Evolutionary conservation across 2,329 filamentous ascomycete genomes (phyloP), one percentile per base, ranked within the genome.

Genomic region (Ophiobolus disseminans): DNA sequence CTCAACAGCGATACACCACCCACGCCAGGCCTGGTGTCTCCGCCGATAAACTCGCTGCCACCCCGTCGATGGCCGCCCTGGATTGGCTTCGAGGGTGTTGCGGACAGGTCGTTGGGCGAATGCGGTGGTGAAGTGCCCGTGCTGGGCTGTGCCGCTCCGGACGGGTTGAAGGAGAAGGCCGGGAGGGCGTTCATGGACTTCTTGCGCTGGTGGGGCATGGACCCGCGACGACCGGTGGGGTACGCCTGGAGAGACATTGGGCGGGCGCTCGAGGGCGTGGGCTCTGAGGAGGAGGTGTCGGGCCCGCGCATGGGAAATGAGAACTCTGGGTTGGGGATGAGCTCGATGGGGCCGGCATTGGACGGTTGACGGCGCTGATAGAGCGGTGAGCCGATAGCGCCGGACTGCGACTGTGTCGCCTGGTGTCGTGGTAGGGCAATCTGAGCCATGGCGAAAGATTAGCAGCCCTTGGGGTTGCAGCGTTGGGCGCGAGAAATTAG

Each of bases 41-140:
- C 89, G 28, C 90, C 90, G 37, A 95, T 89, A 64, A 95, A 91
- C 69, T 96, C 91, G 69, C 91, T 96, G 21, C 86, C 88, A 44
- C 89, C 89, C 63, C 92, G 84, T 62, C 87, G 82, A 67, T 91
- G 89, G 43, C 69, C 69, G 17, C 36, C 36, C 3, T 86, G 85
- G 23, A 76, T 75, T 19, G 82, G 76, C 51, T 84, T 80, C 16
- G 81, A 78, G 14, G 86, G 80, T 21, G 76, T 75, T 11, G 67
- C 63, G 4, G 74, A 72, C 9, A 66, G 52, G 3, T 65, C 56
- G n/a, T 66, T 59, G 9, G 76, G 73, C 7, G 74, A 74, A 14
- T 67, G 62, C n/a, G 69, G 68, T 30, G 74, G 75, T 35, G 73
- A 72, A 9, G 66, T 57, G 23, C 59, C 55, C 11, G 65, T 56